Base-by-base conservation (phyloP, 2,329 filamentous ascomycete genomes). In the Colletotrichum tropicale region DNA sequence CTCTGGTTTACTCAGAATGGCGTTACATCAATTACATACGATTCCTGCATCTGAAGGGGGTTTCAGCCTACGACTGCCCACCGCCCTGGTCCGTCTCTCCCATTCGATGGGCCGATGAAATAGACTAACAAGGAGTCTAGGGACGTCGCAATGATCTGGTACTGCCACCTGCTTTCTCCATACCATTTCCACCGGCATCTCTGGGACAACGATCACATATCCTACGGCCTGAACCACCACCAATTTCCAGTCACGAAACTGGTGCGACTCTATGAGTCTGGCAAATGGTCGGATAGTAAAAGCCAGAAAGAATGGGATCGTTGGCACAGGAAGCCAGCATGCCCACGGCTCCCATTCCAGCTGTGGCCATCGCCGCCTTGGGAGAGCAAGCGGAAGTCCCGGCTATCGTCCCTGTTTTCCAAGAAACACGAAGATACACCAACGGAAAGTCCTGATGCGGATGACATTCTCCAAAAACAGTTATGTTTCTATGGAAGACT, bases 81-180 rank as follows among this genome's bases (percentile, higher is more conserved):
- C 78, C 78, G 28, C 77, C 77, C 1, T 77, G 73, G 77, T 79
- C 10, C n/a, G 15, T 30, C 6, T 18, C 13, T 12, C n/a, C 5
- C 6, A 2, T 7, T 3, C 3, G 16, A 28, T 13, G 4, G 8
- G 9, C 6, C 4, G 3, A 8, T 21, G 2, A 56, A 21, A 9
- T 18, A 65, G 4, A 73, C n/a, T 55, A n/a, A 26, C 13, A 52
- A 9, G 4, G 13, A 4, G 4, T n/a, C 16, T 26, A 78, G 78
- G 75, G 78, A 79, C 18, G 73, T 79, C 2, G 78, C 78, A 15
- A 70, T 79, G 6, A 75, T 79, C 18, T 78, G 77, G 78, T 79
- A 78, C 66, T 77, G 77, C 43, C 78, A 79, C 52, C 68, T 79
- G 16, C 69, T 77, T n/a, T 76, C 75, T 3, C 77, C 78, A 2